Evolutionary conservation across 768 basidiomycete genomes (phyloP).

Genomic region (Mycena floridula): DNA sequence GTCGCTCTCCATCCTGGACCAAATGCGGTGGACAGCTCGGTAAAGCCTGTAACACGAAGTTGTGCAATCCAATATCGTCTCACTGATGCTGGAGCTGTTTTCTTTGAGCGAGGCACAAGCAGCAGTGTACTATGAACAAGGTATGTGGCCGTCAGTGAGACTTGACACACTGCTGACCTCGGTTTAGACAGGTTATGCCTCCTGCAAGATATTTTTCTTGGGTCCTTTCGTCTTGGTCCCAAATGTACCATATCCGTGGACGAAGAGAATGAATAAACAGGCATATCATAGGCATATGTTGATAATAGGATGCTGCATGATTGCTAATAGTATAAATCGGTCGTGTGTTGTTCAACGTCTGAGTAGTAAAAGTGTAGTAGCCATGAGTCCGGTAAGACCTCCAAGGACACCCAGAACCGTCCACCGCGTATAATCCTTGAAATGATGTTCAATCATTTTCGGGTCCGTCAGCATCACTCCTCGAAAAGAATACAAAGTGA

Average conservation of each 20-base stretch:
- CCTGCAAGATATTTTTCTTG: too few relatives aligned
- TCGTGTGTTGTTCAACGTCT: too few relatives aligned
- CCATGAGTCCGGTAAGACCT: conserved; percentile 54
- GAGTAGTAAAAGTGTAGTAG: conserved; percentile 40
- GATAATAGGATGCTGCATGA: too few relatives aligned
- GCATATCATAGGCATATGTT: too few relatives aligned
- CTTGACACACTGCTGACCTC: too few relatives aligned
- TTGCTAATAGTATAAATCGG: too few relatives aligned
- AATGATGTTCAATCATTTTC: conserved; percentile 30
- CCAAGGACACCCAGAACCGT: conserved; percentile 60
- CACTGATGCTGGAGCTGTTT: conserved; percentile 56
- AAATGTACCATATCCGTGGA: too few relatives aligned
- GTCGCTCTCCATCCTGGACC: conserved; percentile 56
- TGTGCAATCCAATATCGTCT: conserved; percentile 66
- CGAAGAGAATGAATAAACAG: too few relatives aligned
- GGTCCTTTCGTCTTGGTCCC: too few relatives aligned
- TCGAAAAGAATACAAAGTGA: conserved; percentile 61
- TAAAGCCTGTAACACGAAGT: conserved; percentile 42
- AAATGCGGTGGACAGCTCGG: conserved; percentile 19
- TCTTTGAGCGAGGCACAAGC: conserved; percentile 71
- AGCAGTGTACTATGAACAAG: conserved; percentile 57
- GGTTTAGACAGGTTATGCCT: too few relatives aligned
- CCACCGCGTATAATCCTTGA: conserved; percentile 59
- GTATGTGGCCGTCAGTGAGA: too few relatives aligned
- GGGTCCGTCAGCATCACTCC: conserved; percentile 37